phyloP scores from a whole-genome alignment of 805 yeast genomes.

The Ogataea ganodermae region DNA sequence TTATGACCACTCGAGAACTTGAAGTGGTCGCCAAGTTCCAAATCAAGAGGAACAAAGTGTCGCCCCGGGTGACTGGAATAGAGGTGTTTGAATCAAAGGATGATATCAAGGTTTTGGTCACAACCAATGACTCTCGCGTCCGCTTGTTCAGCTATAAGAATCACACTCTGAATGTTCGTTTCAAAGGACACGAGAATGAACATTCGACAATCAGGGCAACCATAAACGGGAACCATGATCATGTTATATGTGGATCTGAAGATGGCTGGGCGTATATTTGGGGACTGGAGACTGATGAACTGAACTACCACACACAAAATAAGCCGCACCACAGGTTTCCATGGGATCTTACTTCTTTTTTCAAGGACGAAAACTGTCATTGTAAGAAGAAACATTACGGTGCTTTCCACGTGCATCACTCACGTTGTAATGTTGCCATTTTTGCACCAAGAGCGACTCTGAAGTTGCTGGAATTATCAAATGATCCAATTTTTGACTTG shows the following conservation, averaged over 20 bases:
- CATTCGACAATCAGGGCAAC: constrained; percentile 73
- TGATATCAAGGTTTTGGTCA: constrained; percentile 47
- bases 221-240: constrained; percentile 54
- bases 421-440: constrained; percentile 70
- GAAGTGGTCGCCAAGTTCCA: constrained; percentile 47
- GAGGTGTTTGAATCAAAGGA: constrained; percentile 42
- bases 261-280: constrained; percentile 87
- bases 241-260: constrained; percentile 79
- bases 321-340: constrained; percentile 38
- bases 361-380: constrained; percentile 36
- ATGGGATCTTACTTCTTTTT: constrained; percentile 36
- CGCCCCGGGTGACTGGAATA: constrained; percentile 77
- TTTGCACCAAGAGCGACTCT: constrained; percentile 76
- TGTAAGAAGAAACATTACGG: constrained; percentile 62
- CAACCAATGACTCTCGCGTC: constrained; percentile 82
- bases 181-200: constrained; percentile 72
- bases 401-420: constrained; percentile 75
- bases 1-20: constrained; percentile 66
- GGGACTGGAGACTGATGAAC: constrained; percentile 42
- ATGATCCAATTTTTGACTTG: constrained; percentile 77
- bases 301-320: constrained; percentile 5
- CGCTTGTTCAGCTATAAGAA: constrained; percentile 61
- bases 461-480: constrained; percentile 65
- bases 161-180: constrained; percentile 59
- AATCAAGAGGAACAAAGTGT: constrained; percentile 43